These are phyloP conservation scores for Cryptosporidium sp. DNA, from an alignment of 169 alveolate species.

Conservation along the genomic window DNA sequence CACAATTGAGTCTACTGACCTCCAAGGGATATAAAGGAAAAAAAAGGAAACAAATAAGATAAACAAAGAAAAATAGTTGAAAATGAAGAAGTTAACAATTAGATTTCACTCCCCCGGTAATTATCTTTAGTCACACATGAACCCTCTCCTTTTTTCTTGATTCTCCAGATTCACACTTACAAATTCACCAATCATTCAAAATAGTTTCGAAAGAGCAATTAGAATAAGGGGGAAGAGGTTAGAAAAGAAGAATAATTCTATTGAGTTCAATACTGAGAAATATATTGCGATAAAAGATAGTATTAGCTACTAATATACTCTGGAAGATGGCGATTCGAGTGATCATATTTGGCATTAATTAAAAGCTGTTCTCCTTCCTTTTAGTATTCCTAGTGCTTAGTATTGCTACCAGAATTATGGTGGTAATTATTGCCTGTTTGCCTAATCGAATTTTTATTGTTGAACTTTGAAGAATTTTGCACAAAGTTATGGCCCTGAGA, in stretches of 20 bases:
- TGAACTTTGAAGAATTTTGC: conserved; percentile 7
- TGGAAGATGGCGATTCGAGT: background rate
- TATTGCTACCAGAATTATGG: conserved; percentile 4
- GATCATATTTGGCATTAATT: background rate
- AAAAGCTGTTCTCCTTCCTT: background rate
- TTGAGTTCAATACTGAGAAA: conserved; percentile 1
- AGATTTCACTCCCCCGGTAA: background rate
- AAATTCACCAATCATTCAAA: too few relatives aligned
- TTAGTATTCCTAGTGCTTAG: background rate
- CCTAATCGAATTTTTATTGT: background rate
- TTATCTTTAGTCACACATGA: background rate
- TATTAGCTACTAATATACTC: background rate
- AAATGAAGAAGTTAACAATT: background rate
- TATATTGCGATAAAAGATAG: background rate
- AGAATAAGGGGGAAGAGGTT: background rate
- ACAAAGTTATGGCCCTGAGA: background rate
- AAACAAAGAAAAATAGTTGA: background rate
- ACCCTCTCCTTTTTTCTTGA: background rate
- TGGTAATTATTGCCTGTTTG: background rate
- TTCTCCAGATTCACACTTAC: background rate
- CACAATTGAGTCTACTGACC: conserved; percentile 17
- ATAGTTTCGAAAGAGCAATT: background rate
- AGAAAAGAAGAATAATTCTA: background rate
- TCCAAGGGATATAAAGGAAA: background rate
- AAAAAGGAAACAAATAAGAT: background rate